phyloP scores from a whole-genome alignment of 345 rosid genomes.

The Theobroma cacao region DNA sequence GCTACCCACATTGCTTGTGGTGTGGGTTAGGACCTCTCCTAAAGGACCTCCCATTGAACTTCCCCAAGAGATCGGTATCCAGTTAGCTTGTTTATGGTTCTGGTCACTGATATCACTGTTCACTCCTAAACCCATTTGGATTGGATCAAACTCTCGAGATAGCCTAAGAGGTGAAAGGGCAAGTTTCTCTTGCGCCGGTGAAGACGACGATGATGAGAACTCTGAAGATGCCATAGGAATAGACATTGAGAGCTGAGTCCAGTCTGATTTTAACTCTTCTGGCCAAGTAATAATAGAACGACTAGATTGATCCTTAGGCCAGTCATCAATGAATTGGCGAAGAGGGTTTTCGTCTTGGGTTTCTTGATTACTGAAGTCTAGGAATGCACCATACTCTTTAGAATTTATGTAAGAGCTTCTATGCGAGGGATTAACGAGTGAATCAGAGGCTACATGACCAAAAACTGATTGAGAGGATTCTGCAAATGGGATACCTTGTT shows the following conservation, averaged over 20 bases:
- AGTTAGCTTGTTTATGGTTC: constrained; percentile 35
- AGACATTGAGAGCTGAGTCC: constrained; percentile 76
- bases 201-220: constrained; percentile 41
- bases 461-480: constrained; percentile 33
- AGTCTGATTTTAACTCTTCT: constrained; percentile 52
- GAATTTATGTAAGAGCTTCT: constrained; percentile 26
- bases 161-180: constrained; percentile 49
- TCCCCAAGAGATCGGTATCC: constrained; percentile 58
- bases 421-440: constrained; percentile 42
- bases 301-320: constrained; percentile 37
- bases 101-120: constrained; percentile 24
- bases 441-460: constrained; percentile 51
- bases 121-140: constrained; percentile 37
- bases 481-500: constrained; percentile 30
- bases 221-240: constrained; percentile 46
- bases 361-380: constrained; percentile 27
- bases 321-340: constrained; percentile 43
- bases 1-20: constrained; percentile 17
- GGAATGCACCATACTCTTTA: constrained; percentile 26
- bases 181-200: constrained; percentile 37
- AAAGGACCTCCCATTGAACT: constrained; percentile 60
- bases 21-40: constrained; percentile 58
- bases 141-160: constrained; percentile 43
- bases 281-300: constrained; percentile 41
- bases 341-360: constrained; percentile 28